Evolutionary conservation across 345 rosid genomes (phyloP).

Genomic region (Acer negundo): DNA sequence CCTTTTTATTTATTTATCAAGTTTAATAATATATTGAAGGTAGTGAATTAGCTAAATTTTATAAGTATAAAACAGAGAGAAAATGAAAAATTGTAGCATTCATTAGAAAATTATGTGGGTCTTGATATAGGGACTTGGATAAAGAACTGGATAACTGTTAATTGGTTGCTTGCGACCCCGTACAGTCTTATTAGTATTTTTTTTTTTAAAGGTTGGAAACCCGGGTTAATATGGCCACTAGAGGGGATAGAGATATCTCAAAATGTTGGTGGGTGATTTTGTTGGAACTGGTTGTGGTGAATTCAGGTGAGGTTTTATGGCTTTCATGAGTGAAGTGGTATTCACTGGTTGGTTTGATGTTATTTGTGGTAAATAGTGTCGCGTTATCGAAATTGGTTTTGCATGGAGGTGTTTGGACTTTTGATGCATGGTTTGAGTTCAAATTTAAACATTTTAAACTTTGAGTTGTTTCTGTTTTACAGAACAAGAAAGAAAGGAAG

Average conservation of each 20-base stretch:
- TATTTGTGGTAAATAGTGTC: not conserved
- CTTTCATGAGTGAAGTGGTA: not conserved
- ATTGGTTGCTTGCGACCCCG: not conserved
- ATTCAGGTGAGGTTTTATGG: not conserved
- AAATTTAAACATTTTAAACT: not conserved
- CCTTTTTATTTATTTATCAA: not conserved
- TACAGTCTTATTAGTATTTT: too few species aligned
- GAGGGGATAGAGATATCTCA: not conserved
- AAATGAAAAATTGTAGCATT: not conserved
- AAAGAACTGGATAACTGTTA: not conserved
- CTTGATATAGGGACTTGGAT: not conserved
- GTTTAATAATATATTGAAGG: not conserved
- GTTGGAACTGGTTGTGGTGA: not conserved
- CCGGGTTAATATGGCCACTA: not conserved
- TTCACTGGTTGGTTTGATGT: not conserved
- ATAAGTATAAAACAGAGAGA: too few species aligned
- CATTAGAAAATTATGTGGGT: not conserved
- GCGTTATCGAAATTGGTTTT: not conserved
- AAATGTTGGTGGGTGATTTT: not conserved
- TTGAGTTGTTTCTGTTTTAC: slow-evolving; percentile 26
- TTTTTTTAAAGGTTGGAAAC: too few species aligned
- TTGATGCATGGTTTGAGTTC: not conserved
- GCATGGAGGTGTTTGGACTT: not conserved
- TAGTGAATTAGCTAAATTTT: too few species aligned
- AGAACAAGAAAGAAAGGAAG: slow-evolving; percentile 98